Conservation (phyloP, 345 rosid genomes). For the Linum usitatissimum region DNA sequence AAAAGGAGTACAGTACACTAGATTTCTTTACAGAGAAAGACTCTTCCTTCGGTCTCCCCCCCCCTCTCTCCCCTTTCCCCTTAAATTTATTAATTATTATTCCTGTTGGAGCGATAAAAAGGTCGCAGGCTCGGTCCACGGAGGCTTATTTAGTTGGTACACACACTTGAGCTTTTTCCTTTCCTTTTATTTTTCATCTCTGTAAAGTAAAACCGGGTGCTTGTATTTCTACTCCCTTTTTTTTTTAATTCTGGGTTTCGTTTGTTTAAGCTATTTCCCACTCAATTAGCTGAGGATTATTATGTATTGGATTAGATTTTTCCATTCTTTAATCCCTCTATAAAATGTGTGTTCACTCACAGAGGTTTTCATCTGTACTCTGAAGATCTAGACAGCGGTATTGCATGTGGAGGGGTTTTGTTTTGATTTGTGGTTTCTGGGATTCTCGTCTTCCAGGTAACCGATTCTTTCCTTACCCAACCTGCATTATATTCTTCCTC, state of each 20-base stretch:
- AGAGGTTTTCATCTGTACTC: not conserved
- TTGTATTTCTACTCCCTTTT: not conserved
- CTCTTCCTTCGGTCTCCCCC: not conserved
- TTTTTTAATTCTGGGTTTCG: not conserved
- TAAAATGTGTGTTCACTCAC: not conserved
- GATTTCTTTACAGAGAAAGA: not conserved
- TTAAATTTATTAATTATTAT: not conserved
- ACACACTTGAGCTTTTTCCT: no score
- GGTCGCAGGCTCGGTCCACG: no score
- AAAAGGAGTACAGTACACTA: not conserved
- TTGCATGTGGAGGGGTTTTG: not conserved
- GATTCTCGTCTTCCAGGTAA: not conserved
- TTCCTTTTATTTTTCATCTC: no score
- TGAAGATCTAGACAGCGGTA: not conserved
- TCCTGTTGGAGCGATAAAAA: no score
- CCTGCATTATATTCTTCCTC: not conserved
- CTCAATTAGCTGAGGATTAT: no score
- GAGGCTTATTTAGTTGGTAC: no score
- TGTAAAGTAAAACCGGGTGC: not conserved
- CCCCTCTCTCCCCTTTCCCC: not conserved
- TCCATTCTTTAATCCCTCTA: not conserved
- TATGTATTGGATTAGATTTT: no score
- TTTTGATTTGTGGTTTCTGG: not conserved
- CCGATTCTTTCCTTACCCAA: not conserved
- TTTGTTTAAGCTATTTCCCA: not conserved